Evolutionary conservation across 148 eudicot species (phyloP), one percentile per base, ranked within the genome.

Genomic region (Dysphania ambrosioides): DNA sequence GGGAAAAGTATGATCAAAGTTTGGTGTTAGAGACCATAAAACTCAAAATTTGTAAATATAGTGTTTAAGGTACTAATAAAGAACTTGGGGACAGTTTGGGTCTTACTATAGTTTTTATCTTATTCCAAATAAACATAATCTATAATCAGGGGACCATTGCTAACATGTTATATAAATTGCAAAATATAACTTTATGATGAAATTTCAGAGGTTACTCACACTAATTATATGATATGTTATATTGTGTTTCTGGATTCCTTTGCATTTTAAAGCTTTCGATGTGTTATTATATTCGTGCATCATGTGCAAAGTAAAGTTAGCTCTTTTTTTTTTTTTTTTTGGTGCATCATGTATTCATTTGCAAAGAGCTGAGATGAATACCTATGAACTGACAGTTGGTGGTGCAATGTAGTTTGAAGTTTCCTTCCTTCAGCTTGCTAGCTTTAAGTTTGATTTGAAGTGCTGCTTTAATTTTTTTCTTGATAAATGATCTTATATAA

Each of bases 351-450:
- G n/a, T n/a, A n/a, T n/a, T n/a, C n/a, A n/a, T n/a, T n/a, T n/a
- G n/a, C n/a, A n/a, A n/a, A n/a, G n/a, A n/a, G n/a, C n/a, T n/a
- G n/a, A n/a, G n/a, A n/a, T n/a, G n/a, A n/a, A n/a, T n/a, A n/a
- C n/a, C n/a, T n/a, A n/a, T n/a, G n/a, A n/a, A 53, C 58, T 21
- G 55, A 71, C 57, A 40, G 36, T 27, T 30, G 47, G 15, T 66
- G 0, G 38, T 30, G 47, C 53, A 23, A 66, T 84, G 80, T 88
- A 90, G 91, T 78, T 85, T 77, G 93, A 91, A 88, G 85, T 91
- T 60, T 86, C 90, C 10, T 62, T 91, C 78, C 87, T 91, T 77
- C 92, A 88, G 77, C 81, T 91, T 63, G 91, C 91, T 72, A 93
- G 91, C 70, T 84, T 91, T 84, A n/a, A n/a, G n/a, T n/a, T n/a